Base-by-base conservation (phyloP, 257 asterid genomes). In the Thymus mandschuricus region DNA sequence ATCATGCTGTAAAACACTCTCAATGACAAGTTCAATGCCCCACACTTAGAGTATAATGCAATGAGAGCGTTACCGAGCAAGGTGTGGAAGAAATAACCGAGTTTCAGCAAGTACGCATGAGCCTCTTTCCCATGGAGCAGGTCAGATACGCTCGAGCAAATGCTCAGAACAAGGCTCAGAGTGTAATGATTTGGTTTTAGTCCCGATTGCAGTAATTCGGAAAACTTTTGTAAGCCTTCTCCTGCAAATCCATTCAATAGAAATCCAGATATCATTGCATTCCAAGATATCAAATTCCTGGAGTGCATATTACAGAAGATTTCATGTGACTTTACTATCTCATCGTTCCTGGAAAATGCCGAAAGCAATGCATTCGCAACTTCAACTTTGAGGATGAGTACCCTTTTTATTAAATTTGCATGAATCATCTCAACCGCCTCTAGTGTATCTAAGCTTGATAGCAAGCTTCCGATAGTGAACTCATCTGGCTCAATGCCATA, bases 271-370 rank as follows among this genome's bases (percentile, higher is more conserved):
- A 88, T 86, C 76, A 92, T 83, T 28, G 95, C 85, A 67, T 92
- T 92, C 98, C 97, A 92, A 35, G 98, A 88, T 69, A 92, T 87
- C 84, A 92, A 34, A 80, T 90, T 90, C 78, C 67, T 85, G 60
- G 76, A 72, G n/a, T 48, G 70, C 90, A 81, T 86, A 21, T 64
- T 59, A 58, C 27, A 9, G 78, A 92, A 92, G 63, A 88, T 62
- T 70, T 80, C 72, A 54, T 45, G 78, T 15, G 95, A 97, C 67
- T 74, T 78, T 43, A 76, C 69, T 56, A 87, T 83, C 33, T 76
- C 81, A 45, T 80, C 84, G 40, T 66, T 83, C 78, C 74, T 87
- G 33, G 86, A 86, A 61, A 85, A 86, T 10, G 96, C 87, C 57
- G 97, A 87, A 64, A 93, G 78, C 28, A 89, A 75, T 5, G 96